Evolutionary conservation across 108 stramenopile species (phyloP).

Genomic region (Nitzschia sp.): DNA sequence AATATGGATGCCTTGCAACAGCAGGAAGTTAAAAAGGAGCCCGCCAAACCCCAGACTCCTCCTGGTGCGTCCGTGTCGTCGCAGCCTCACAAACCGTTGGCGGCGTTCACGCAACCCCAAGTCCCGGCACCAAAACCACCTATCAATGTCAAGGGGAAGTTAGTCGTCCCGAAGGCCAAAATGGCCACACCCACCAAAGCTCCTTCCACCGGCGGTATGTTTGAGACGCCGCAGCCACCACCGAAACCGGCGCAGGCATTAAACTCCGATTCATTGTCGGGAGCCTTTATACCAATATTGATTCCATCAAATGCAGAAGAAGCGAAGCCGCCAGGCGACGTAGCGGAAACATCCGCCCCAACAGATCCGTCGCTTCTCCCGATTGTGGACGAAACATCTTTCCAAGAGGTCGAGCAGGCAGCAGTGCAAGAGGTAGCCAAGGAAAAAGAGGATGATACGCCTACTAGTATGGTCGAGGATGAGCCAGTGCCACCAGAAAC

Average conservation of each 20-base stretch:
- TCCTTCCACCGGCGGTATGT: not conserved
- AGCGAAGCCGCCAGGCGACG: not conserved
- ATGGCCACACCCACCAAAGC: not conserved
- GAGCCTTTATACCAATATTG: not conserved
- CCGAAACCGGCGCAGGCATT: not conserved
- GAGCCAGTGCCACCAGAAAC: not conserved
- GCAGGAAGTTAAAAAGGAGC: not conserved
- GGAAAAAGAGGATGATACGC: not conserved
- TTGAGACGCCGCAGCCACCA: not conserved
- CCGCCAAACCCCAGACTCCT: not conserved
- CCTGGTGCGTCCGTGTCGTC: not conserved
- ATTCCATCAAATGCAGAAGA: not conserved
- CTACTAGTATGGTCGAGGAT: not conserved
- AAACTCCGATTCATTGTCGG: not conserved
- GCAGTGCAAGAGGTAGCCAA: not conserved
- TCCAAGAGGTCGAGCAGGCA: not conserved
- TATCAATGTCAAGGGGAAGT: not conserved
- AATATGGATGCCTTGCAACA: slow-evolving; percentile 73
- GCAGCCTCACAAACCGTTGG: not conserved
- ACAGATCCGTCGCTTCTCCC: not conserved
- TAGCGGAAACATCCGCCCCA: not conserved
- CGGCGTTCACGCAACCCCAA: not conserved
- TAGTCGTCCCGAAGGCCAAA: not conserved
- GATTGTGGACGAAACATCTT: not conserved
- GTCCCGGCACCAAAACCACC: not conserved